phyloP scores from a whole-genome alignment of 371 early-diverging fungal species.

The Aphelidium insulamus region DNA sequence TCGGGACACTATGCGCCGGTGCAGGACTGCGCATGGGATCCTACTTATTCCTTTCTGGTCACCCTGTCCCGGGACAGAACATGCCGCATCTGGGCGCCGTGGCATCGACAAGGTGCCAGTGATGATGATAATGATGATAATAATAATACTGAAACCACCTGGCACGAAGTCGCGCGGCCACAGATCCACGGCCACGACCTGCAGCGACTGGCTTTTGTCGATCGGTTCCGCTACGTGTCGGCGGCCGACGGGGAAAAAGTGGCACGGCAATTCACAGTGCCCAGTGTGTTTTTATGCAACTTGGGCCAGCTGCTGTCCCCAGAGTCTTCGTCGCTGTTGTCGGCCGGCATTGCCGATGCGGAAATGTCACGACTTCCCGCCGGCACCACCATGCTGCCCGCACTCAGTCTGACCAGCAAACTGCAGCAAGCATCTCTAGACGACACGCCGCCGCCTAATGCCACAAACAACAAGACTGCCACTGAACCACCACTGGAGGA shows the following conservation, averaged over 20 bases:
- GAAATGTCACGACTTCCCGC: too few species aligned
- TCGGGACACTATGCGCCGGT: constrained; percentile 60
- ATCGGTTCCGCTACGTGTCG: constrained; percentile 49
- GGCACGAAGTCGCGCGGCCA: constrained; percentile 87
- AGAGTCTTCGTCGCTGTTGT: too few species aligned
- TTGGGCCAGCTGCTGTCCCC: too few species aligned
- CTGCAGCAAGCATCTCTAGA: constrained; percentile 5
- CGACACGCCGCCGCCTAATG: constrained; percentile 18
- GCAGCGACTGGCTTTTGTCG: constrained; percentile 54
- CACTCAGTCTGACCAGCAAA: constrained; percentile 84
- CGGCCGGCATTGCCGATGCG: too few species aligned
- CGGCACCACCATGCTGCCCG: constrained; percentile 58
- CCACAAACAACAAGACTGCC: not conserved
- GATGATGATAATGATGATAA: constrained; percentile 3
- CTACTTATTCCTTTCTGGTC: constrained; percentile 41
- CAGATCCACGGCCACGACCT: constrained; percentile 94
- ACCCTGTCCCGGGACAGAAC: constrained; percentile 62
- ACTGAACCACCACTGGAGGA: constrained; percentile 62
- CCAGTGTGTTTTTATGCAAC: too few species aligned
- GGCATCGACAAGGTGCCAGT: constrained; percentile 15
- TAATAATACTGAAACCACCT: constrained; percentile 17
- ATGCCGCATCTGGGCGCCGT: constrained; percentile 53
- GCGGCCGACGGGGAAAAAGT: constrained; percentile 90
- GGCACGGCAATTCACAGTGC: too few species aligned
- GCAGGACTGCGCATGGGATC: constrained; percentile 61